Evolutionary conservation across 768 basidiomycete species (phyloP).

Genomic region (Lactarius tabidus): DNA sequence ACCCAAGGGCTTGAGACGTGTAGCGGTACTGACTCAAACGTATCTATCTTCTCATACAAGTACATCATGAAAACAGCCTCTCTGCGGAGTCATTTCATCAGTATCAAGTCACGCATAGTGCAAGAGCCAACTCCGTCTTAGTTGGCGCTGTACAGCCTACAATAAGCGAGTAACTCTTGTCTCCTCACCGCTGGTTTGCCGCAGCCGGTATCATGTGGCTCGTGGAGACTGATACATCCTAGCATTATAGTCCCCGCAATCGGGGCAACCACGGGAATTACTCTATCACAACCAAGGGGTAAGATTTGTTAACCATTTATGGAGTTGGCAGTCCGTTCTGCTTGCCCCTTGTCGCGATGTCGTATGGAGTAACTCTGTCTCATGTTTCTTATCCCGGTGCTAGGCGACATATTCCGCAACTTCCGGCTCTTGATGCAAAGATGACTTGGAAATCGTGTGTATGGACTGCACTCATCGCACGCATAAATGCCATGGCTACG

Average conservation of each 20-base stretch:
- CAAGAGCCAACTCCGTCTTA: neutral
- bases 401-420: neutral
- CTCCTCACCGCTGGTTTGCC: conserved; percentile 17
- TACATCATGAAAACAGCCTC: conserved; percentile 1
- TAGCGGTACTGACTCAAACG: conserved; percentile 1
- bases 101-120: neutral
- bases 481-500: conserved; percentile 18
- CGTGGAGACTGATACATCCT: conserved; percentile 2
- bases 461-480: neutral
- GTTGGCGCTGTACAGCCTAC: conserved; percentile 24
- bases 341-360: conserved; percentile 2
- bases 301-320: conserved; percentile 10
- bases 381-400: conserved; percentile 4
- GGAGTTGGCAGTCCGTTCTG: conserved; percentile 4
- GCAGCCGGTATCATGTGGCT: conserved; percentile 14
- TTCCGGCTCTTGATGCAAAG: conserved; percentile 17
- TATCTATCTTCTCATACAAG: neutral
- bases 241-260: too few species aligned
- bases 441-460: conserved; percentile 5
- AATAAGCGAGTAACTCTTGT: conserved; percentile 7
- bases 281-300: too few species aligned
- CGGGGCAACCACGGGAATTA: too few species aligned
- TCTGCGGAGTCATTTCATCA: conserved; percentile 3
- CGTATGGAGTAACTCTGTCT: neutral
- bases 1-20: neutral